phyloP scores from a whole-genome alignment of 139 green algal species.

The Parachlorella kessleri region DNA sequence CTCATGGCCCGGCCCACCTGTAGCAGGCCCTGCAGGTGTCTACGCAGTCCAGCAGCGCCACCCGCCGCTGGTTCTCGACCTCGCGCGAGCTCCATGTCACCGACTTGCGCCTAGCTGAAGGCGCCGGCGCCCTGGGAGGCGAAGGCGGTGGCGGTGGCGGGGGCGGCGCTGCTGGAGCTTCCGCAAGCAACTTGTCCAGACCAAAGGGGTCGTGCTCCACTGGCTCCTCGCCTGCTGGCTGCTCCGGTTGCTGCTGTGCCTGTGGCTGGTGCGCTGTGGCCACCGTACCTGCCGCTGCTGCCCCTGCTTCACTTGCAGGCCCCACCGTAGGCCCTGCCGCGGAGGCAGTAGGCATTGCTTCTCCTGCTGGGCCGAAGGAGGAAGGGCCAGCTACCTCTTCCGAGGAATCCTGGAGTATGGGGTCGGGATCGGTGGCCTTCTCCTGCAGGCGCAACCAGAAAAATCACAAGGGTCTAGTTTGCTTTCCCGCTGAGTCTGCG shows the following conservation, averaged over 20 bases:
- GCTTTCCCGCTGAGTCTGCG: too few relatives aligned
- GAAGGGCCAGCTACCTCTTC: neutral
- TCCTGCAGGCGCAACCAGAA: too few relatives aligned
- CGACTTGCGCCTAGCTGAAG: neutral
- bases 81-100: conserved; percentile 34
- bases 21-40: conserved; percentile 50
- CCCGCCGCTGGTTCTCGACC: conserved; percentile 43
- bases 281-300: neutral
- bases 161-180: neutral
- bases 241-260: neutral
- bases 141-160: neutral
- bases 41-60: conserved; percentile 64
- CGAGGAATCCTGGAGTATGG: conserved; percentile 3
- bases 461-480: too few relatives aligned
- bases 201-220: conserved; percentile 57
- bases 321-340: neutral
- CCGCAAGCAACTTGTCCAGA: conserved; percentile 33
- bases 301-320: conserved; percentile 4
- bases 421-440: conserved; percentile 6
- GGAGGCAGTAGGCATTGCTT: neutral
- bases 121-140: neutral
- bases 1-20: conserved; percentile 24
- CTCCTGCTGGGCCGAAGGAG: neutral
- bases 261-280: neutral
- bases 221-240: conserved; percentile 11